Evolutionary conservation across 225 moss, liverwort and hornwort genomes (phyloP), one percentile per base, ranked within the genome.

Genomic region (Polytrichum commune): DNA sequence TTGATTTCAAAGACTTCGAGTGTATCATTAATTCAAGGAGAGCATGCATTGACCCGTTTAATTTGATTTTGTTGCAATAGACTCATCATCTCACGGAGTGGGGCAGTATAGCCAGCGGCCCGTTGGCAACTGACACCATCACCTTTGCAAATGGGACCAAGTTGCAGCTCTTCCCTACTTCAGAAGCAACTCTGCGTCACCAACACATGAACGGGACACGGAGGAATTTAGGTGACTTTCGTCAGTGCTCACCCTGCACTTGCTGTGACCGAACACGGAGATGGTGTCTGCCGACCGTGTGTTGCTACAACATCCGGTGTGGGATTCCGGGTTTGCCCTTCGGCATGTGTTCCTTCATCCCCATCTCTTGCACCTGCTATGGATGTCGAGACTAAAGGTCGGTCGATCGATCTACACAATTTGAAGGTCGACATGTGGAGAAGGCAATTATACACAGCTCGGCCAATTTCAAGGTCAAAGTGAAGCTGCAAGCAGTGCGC

Each of bases 221-320:
- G 67, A 70, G 81, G 55, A 75, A 27, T 54, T 57, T 79, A 19
- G 81, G 81, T 19, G 81, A 76, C 25, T 85, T 85, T 20, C 74
- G 71, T 7, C 81, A 74, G 68, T 81, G 85, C 65, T 78, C 76
- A 2, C 81, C 85, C 7, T 85, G 85, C 79, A 85, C 85, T 20
- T 85, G 85, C 68, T 85, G 79, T 53, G 81, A 85, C 71, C 72
- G 62, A 19, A 70, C 81, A 19, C 76, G 79, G 56, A 70, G 65
- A 19, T 81, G 79, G 85, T 85, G 85, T 76, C 73, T 85, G 24
- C 79, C 85, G 19, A 81, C 81, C 0, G 76, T 81, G 1, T 85
- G 81, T 73, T 85, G 81, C 76, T 85, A 85, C 76, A 81, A 85
- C 74, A 85, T 85, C 64, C 20, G 66, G 46, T 85, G 85, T 57